Evolutionary conservation across 441 rosid genomes (phyloP).

Genomic region (Flueggea neowawraea): DNA sequence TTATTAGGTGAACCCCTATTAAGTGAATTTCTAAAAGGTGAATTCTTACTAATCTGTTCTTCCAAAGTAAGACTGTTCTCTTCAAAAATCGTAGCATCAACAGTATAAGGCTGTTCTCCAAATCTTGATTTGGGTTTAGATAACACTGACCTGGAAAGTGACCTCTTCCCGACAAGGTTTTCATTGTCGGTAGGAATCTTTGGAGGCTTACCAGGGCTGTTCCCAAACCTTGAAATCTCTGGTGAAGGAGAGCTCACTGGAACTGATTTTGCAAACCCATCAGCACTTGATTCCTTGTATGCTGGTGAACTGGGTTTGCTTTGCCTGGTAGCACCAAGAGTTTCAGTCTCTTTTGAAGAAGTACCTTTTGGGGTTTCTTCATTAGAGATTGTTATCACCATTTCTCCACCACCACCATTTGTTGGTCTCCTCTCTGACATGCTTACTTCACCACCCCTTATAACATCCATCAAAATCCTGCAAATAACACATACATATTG

Average conservation of each 20-base stretch:
- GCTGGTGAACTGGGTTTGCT: too few species aligned
- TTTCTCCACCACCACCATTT: too few species aligned
- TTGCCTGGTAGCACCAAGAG: too few species aligned
- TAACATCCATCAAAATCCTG: too few species aligned
- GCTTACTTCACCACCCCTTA: too few species aligned
- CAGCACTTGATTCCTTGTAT: too few species aligned
- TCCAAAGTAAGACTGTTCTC: conserved; percentile 28
- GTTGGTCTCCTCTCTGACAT: too few species aligned
- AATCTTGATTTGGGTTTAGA: conserved; percentile 87
- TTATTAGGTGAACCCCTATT: conserved; percentile 46
- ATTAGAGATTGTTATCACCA: too few species aligned
- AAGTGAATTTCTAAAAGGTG: conserved; percentile 9
- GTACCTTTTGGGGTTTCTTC: too few species aligned
- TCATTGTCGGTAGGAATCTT: conserved; percentile 38
- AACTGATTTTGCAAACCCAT: conserved; percentile 6
- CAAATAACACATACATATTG: too few species aligned
- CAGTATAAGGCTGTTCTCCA: conserved; percentile 44
- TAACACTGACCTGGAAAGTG: conserved; percentile 51
- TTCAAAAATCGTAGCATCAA: conserved; percentile 32
- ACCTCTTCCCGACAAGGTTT: conserved; percentile 33
- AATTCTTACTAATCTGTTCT: conserved; percentile 33
- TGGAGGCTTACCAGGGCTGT: conserved; percentile 58
- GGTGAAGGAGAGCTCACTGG: conserved; percentile 35
- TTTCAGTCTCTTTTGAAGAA: too few species aligned
- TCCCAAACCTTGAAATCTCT: conserved; percentile 34